These are phyloP conservation scores for Kodamaea leandrae DNA, from an alignment of 805 yeast species.

Conservation along the genomic window DNA sequence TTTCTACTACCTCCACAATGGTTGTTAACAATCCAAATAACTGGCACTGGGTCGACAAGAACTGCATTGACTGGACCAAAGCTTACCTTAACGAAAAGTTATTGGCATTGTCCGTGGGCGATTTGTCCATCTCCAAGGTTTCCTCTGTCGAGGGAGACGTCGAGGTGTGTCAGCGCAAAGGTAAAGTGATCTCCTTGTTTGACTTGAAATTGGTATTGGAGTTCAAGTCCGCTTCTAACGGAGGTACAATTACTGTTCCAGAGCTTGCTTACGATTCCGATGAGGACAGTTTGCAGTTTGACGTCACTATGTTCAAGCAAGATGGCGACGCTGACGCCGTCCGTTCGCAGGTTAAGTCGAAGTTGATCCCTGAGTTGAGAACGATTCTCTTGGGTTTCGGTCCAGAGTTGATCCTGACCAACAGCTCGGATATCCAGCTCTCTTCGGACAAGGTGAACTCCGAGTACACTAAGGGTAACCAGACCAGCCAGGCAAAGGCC, in stretches of 20 bases:
- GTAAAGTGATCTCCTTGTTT: conserved; percentile 88
- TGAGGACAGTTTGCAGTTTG: conserved; percentile 81
- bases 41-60: conserved; percentile 99
- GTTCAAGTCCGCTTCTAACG: conserved; percentile 52
- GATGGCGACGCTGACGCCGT: conserved; percentile 47
- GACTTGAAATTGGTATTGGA: conserved; percentile 69
- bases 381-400: conserved; percentile 64
- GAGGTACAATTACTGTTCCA: conserved; percentile 80
- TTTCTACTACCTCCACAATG: conserved; percentile 48
- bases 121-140: conserved; percentile 37
- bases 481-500: conserved; percentile 44
- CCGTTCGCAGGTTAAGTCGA: conserved; percentile 46
- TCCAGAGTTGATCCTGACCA: conserved; percentile 64
- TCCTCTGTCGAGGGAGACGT: conserved; percentile 87
- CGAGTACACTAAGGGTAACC: conserved; percentile 48
- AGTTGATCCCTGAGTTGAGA: conserved; percentile 71
- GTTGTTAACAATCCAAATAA: conserved; percentile 96
- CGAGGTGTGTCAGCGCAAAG: conserved; percentile 95
- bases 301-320: conserved; percentile 62
- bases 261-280: conserved; percentile 94
- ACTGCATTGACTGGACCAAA: conserved; percentile 89
- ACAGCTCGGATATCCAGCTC: conserved; percentile 87
- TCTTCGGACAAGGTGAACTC: conserved; percentile 44
- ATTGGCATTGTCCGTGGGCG: conserved; percentile 33
- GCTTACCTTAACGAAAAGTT: conserved; percentile 67